Evolutionary conservation across 345 rosid genomes (phyloP).

Genomic region (Psidium guajava): DNA sequence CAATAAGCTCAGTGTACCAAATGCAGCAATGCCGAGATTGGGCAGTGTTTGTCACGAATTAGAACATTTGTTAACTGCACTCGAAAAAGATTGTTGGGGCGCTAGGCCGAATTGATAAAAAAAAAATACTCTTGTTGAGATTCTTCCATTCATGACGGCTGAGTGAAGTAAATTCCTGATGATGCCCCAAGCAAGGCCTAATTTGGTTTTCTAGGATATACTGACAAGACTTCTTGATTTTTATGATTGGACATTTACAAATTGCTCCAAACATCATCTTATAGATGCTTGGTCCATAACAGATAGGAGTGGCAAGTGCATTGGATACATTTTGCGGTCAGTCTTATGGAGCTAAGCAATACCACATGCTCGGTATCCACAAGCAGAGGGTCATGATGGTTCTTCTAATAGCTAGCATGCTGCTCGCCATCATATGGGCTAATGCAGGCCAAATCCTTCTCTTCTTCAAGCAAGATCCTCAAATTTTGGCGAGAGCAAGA

Average conservation of each 20-base stretch:
- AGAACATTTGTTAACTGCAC: no score
- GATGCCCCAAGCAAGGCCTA: not conserved
- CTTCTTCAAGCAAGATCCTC: not conserved
- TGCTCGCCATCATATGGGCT: not conserved
- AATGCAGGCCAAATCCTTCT: not conserved
- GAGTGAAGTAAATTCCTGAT: no score
- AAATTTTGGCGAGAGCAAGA: not conserved
- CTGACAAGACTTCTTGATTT: not conserved
- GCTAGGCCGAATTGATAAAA: no score
- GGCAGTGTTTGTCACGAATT: no score
- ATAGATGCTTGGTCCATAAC: not conserved
- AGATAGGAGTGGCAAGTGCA: constrained; percentile 11
- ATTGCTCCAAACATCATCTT: not conserved
- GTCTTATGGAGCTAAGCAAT: constrained; percentile 4
- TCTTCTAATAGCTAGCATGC: constrained; percentile 7
- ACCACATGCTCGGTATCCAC: constrained; percentile 15
- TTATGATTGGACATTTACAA: not conserved
- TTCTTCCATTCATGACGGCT: no score
- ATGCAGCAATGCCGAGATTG: no score
- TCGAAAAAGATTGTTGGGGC: no score
- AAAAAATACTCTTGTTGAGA: not conserved
- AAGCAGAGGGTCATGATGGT: constrained; percentile 18
- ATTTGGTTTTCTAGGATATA: not conserved
- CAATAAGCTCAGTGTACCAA: not conserved
- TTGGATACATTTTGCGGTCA: not conserved